Conservation (phyloP, 2,329 filamentous ascomycete genomes). For the Rutstroemia sydowiana region DNA sequence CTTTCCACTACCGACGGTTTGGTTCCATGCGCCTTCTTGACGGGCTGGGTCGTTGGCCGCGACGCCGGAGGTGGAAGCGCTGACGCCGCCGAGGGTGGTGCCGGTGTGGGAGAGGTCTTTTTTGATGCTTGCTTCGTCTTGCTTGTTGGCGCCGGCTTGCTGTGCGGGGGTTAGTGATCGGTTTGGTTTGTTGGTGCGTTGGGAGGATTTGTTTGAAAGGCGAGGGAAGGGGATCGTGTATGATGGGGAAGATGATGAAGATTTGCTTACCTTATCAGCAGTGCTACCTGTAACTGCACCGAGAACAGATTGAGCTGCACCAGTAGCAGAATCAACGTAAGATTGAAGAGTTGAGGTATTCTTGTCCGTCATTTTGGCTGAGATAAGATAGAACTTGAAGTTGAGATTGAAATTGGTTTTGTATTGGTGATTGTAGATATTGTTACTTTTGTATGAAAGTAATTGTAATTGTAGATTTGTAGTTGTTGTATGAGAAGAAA, state of each 20-base stretch:
- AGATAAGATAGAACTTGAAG: neutral
- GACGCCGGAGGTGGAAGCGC: constrained; percentile 62
- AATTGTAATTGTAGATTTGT: neutral
- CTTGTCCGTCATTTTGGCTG: constrained; percentile 41
- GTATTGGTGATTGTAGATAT: neutral
- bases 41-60: constrained; percentile 69
- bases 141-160: constrained; percentile 38
- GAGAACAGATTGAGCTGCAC: constrained; percentile 63
- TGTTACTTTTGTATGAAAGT: neutral
- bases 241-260: neutral
- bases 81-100: constrained; percentile 64
- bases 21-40: constrained; percentile 69
- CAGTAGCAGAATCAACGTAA: constrained; percentile 65
- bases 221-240: neutral
- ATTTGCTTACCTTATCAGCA: constrained; percentile 49
- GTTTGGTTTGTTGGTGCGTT: constrained; percentile 5
- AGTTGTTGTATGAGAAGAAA: neutral
- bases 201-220: neutral
- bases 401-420: too few relatives aligned
- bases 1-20: constrained; percentile 82
- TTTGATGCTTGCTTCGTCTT: constrained; percentile 59
- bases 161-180: neutral
- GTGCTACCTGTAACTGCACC: constrained; percentile 67
- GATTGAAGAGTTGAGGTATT: constrained; percentile 69
- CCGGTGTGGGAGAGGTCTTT: constrained; percentile 69